phyloP scores from a whole-genome alignment of 768 basidiomycete genomes.

The Leccinellum luteum region DNA sequence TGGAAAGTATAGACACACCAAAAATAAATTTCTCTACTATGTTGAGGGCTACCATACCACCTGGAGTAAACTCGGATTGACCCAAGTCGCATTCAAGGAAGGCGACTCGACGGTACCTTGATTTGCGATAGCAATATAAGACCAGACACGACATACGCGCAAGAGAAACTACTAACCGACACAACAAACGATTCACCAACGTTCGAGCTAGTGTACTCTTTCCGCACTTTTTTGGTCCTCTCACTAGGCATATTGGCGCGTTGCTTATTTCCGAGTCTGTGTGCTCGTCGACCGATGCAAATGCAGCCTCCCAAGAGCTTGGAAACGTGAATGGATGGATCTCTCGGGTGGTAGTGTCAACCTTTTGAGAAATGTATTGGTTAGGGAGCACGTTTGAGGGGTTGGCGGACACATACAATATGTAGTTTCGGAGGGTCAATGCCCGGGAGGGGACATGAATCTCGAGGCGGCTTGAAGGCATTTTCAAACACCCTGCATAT shows the following conservation, averaged over 20 bases:
- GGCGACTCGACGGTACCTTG: constrained; percentile 77
- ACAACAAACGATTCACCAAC: constrained; percentile 65
- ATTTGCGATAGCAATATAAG: neutral
- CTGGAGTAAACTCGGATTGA: constrained; percentile 90
- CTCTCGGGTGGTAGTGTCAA: constrained; percentile 27
- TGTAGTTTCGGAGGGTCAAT: constrained; percentile 49
- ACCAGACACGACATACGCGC: neutral
- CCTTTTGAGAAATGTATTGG: constrained; percentile 21
- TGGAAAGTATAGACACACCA: constrained; percentile 42
- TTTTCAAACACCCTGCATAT: constrained; percentile 63
- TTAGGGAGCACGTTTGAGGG: constrained; percentile 4
- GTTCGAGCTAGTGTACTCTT: constrained; percentile 87
- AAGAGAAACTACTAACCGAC: constrained; percentile 38
- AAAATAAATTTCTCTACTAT: constrained; percentile 65
- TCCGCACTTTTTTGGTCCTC: constrained; percentile 83
- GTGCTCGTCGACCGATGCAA: constrained; percentile 13
- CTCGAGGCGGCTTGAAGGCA: constrained; percentile 54
- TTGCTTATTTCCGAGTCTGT: constrained; percentile 13
- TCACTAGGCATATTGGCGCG: constrained; percentile 58
- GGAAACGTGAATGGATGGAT: constrained; percentile 35
- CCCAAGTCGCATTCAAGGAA: constrained; percentile 92
- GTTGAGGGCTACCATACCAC: constrained; percentile 80
- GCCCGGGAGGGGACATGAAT: constrained; percentile 21
- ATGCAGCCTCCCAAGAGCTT: constrained; percentile 34
- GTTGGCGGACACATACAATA: constrained; percentile 38